phyloP scores from a whole-genome alignment of 2,329 filamentous ascomycete genomes.

The Furcasterigmium furcatum region DNA sequence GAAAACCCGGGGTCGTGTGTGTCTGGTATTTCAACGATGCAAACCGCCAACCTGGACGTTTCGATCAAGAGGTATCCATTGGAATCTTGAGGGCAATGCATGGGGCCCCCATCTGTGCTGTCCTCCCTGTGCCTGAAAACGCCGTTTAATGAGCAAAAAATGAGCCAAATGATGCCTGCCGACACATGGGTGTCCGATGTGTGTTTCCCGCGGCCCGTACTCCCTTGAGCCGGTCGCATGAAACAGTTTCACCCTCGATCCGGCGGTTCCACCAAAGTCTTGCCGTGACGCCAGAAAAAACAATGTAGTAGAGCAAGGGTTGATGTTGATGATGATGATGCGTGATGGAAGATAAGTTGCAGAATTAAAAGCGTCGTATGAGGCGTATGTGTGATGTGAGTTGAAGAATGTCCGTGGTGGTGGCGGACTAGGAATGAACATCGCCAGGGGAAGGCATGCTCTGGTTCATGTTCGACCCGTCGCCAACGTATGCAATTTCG shows the following conservation, averaged over 20 bases:
- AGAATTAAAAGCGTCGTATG: not conserved
- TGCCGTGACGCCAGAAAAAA: not conserved
- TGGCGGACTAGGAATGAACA: not conserved
- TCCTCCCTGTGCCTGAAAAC: not conserved
- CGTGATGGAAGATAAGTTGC: not conserved
- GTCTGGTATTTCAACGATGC: not conserved
- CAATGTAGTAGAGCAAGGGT: too few species aligned
- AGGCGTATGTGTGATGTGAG: not conserved
- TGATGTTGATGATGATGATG: too few species aligned
- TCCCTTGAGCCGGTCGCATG: not conserved
- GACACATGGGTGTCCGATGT: not conserved
- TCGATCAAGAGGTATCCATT: not conserved
- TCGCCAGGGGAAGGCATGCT: not conserved
- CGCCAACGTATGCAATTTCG: slow-evolving; percentile 62
- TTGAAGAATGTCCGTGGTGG: not conserved
- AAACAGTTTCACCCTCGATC: not conserved
- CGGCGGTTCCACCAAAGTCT: not conserved
- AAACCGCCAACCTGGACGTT: not conserved
- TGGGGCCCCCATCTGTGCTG: not conserved
- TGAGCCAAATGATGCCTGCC: not conserved
- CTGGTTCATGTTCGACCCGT: not conserved
- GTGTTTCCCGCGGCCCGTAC: not conserved
- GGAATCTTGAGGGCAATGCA: not conserved
- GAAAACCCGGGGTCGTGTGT: not conserved
- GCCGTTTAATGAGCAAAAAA: not conserved